Conservation (phyloP, 2,329 filamentous ascomycete species). For the Balansia obtecta region DNA sequence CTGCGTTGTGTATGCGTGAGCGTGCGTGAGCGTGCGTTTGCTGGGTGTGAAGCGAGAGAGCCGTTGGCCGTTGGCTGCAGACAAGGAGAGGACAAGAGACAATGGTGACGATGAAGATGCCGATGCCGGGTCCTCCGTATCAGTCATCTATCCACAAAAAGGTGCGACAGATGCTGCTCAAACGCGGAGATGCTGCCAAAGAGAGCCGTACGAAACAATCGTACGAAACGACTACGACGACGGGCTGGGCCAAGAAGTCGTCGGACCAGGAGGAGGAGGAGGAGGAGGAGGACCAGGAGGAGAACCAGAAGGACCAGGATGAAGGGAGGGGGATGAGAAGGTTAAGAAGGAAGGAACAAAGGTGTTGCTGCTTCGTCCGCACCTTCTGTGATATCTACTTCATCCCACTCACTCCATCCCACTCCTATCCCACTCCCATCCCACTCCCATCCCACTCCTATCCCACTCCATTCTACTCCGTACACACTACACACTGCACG, state of each 20-base stretch:
- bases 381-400: neutral
- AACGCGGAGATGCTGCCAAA: neutral
- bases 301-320: too few species aligned
- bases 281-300: too few species aligned
- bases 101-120: too few species aligned
- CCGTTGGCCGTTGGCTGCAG: neutral
- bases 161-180: neutral
- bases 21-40: neutral
- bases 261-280: too few species aligned
- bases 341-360: neutral
- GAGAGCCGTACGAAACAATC: too few species aligned
- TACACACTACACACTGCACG: too few species aligned
- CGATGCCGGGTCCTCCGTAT: neutral
- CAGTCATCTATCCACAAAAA: too few species aligned
- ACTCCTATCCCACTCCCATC: too few species aligned
- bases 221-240: too few species aligned
- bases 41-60: neutral
- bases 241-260: too few species aligned
- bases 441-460: too few species aligned
- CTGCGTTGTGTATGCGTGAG: neutral
- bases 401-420: too few species aligned
- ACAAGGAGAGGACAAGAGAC: neutral
- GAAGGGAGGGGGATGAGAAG: neutral
- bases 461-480: neutral
- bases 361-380: neutral